Evolutionary conservation across 2,329 filamentous ascomycete genomes (phyloP), one percentile per base, ranked within the genome.

Genomic region (Hirsutella thompsonii): DNA sequence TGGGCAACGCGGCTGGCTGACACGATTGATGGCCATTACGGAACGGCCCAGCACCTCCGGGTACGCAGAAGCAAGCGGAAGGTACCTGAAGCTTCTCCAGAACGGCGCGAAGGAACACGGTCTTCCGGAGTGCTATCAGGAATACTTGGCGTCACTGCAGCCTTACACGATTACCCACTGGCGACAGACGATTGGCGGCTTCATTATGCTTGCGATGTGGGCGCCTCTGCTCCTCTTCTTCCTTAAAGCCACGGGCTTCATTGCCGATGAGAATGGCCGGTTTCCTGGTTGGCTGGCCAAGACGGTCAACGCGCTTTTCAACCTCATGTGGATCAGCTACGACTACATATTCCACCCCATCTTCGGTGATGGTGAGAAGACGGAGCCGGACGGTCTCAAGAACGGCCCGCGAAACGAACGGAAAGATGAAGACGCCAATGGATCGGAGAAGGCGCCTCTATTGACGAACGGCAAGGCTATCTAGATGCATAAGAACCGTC

Each of bases 361-460:
- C 0, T 95, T 93, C 67, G 90, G 90, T 1, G 84, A 96, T 55
- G 92, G 92, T 0, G 90, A 96, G 68, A 74, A 72, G 51, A 80
- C 76, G 3, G 47, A 59, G 26, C 56, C 34, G 18, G 36, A 37
- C 11, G 32, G 23, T n/a, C 11, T 26, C 6, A 26, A 26, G 23
- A 11, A 11, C 6, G 23, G 6, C 6, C 23, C 23, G 23, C 56
- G 33, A 19, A 33, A 37, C 11, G 20, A 14, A 10, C 9, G 36
- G 2, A 30, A 37, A 26, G 26, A 33, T 8, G 18, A 16, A 20
- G 13, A 19, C 2, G 35, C 11, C 14, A 11, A 10, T 20, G 55
- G 55, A 20, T 49, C 54, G 19, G 53, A 59, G 20, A 58, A 56
- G 40, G 35, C 43, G 40, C 8, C 36, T 19, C 30, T 42, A 32